Conservation (phyloP, 2,329 filamentous ascomycete species). For the Pseudogymnoascus sp. region DNA sequence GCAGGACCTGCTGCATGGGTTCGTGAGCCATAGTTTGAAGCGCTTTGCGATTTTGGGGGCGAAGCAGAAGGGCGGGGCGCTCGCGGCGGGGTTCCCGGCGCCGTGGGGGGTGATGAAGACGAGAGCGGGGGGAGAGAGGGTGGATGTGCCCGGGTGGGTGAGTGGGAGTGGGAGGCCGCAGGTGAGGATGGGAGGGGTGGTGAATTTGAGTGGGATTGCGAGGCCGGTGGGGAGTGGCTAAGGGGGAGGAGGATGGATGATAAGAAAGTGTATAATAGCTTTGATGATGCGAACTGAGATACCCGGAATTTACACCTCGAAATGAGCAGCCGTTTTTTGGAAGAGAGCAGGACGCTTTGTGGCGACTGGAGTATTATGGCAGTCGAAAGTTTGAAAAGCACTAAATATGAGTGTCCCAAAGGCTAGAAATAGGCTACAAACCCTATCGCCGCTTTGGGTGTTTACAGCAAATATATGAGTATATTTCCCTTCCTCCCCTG, state of each 20-base stretch:
- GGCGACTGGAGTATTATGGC: neutral
- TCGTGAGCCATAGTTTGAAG: constrained; percentile 67
- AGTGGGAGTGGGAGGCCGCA: constrained; percentile 24
- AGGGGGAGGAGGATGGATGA: neutral
- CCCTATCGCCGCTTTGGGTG: neutral
- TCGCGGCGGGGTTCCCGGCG: constrained; percentile 67
- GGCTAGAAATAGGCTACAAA: neutral
- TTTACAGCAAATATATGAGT: too few species aligned
- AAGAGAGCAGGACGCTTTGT: neutral
- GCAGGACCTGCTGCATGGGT: constrained; percentile 76
- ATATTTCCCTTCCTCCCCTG: too few species aligned
- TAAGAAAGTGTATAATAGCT: neutral
- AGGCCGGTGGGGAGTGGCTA: constrained; percentile 37
- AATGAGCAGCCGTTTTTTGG: neutral
- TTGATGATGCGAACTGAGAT: neutral
- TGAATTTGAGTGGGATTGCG: constrained; percentile 47
- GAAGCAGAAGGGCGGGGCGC: constrained; percentile 55
- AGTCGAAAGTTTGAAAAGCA: neutral
- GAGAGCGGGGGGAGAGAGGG: constrained; percentile 46
- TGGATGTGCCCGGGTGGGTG: constrained; percentile 71
- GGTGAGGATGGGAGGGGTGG: constrained; percentile 42
- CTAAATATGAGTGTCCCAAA: neutral
- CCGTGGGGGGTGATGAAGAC: constrained; percentile 63
- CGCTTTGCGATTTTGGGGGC: constrained; percentile 79
- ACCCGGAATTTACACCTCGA: neutral